Base-by-base conservation (phyloP, 805 yeast species). In the Cyberlindnera mycetangii region DNA sequence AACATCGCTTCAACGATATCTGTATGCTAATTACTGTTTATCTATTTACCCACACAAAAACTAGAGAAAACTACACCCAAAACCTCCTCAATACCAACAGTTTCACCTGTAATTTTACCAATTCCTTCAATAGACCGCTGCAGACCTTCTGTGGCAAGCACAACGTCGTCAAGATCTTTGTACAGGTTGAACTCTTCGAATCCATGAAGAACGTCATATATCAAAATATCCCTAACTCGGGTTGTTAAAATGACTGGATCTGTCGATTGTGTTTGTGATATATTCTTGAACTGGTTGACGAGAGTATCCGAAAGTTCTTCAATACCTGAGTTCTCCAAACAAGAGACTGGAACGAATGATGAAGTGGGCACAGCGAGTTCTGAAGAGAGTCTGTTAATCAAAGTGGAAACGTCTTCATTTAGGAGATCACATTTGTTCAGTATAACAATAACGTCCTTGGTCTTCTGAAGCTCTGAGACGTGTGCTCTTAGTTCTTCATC, bases 41-140 rank as follows among this genome's bases (percentile, higher is more conserved):
- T 9, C 52, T 67, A 92, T 63, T 92, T 92, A 0, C 99, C 99
- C 18, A 93, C 89, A 64, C 99, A 93, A 61, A 93, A 93, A 49
- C 81, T 85, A 2, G 96, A 82, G 59, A 93, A 93, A 0, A 93
- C 93, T 1, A 87, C 92, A 1, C 93, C 97, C 5, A 93, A 68
- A 0, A 93, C 81, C 58, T 93, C 98, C 54, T 93, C 97, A 0
- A 90, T 74, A 0, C 95, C 96, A 12, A 92, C 79, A 0, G 88
- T 77, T 32, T 86, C 85, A 1, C 98, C 99, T 0, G 97, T 90
- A 20, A 93, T 85, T 57, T 83, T 86, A 0, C 97, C 97, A 31
- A 93, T 85, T 0, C 97, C 97, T 12, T 84, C 89, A 16, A 84
- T 80, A 1, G 96, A 81, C 39, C 75, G 75, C 39, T 76, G 75